Evolutionary conservation across 176 grass and related monocot species (phyloP).

Genomic region (Oryza rufipogon): DNA sequence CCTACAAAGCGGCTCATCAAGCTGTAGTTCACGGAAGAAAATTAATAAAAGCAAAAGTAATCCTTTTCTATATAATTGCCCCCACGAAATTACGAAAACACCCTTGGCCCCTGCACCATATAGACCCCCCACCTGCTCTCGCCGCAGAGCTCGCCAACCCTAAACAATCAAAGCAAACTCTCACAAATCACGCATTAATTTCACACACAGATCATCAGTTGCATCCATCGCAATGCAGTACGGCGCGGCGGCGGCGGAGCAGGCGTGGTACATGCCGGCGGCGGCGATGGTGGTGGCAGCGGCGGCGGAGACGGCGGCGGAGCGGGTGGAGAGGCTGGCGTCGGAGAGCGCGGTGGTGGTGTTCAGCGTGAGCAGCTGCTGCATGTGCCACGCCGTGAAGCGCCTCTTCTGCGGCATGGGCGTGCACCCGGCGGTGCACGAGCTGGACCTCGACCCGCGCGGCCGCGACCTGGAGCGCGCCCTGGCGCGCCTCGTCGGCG

Average conservation of each 20-base stretch:
- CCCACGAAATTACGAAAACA: conserved; percentile 12
- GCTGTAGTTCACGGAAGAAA: background rate
- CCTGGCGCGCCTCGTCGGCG: conserved; percentile 64
- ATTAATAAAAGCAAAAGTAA: background rate
- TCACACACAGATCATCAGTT: too few relatives aligned
- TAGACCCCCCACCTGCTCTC: conserved; percentile 39
- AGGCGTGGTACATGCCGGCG: conserved; percentile 67
- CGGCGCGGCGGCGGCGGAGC: conserved; percentile 75
- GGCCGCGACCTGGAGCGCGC: conserved; percentile 80
- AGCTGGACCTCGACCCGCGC: conserved; percentile 83
- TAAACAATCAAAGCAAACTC: conserved; percentile 21
- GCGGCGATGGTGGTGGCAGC: background rate
- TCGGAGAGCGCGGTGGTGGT: conserved; percentile 95
- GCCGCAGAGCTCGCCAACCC: conserved; percentile 36
- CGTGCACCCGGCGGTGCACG: conserved; percentile 83
- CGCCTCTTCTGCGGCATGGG: conserved; percentile 99
- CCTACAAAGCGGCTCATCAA: background rate
- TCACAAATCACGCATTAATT: conserved; percentile 10
- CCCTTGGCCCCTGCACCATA: conserved; percentile 56
- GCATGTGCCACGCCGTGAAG: conserved; percentile 99
- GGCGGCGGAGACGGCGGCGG: conserved; percentile 55
- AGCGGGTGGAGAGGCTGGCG: conserved; percentile 85
- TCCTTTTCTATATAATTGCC: background rate
- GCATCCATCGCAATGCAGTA: conserved; percentile 65
- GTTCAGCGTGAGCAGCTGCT: conserved; percentile 98